Evolutionary conservation across 2,329 filamentous ascomycete genomes (phyloP), one percentile per base, ranked within the genome.

Genomic region (Penicillium rolfsii): DNA sequence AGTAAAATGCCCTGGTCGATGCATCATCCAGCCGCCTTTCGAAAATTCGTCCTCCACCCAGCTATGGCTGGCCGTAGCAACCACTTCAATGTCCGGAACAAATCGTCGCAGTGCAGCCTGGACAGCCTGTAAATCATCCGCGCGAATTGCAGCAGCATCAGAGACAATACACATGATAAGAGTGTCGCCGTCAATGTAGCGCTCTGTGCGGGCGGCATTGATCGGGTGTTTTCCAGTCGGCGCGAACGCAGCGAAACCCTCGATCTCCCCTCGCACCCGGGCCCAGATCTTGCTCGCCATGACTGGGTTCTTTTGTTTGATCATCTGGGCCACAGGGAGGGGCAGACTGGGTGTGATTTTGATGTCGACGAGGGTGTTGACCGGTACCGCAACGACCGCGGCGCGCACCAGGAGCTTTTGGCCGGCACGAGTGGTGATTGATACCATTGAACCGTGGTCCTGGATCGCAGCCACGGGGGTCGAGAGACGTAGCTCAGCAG

Each of bases 371-470:
- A 43, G 41, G 41, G 41, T 43, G 41, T 43, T 43, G 19, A 43
- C 3, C 4, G 41, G 41, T 43, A 43, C 41, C 41, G 41, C 41
- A 43, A 43, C 41, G 41, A 43, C 24, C 4, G 19, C 41, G 41
- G 41, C 22, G 41, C 41, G 41, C 41, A 24, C 41, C 19, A 24
- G 41, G 41, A 43, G 19, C 19, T 11, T 43, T 24, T 43, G 41
- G 41, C 41, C 41, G 3, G 41, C 41, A 22, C 41, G 41, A 19
- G 41, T 43, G 8, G 41, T 43, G 41, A 43, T 43, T 19, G 19
- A 43, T 43, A 53, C 60, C 48, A 26, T 49, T 33, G 38, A 59
- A n/a, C 52, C 52, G 30, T 46, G 26, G 33, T 55, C 52, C 19
- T 22, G 11, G 28, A 55, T 45, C 19, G 52, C 30, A 24, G n/a